Base-by-base conservation (phyloP, 139 green algal species). In the Asterochloris erici region DNA sequence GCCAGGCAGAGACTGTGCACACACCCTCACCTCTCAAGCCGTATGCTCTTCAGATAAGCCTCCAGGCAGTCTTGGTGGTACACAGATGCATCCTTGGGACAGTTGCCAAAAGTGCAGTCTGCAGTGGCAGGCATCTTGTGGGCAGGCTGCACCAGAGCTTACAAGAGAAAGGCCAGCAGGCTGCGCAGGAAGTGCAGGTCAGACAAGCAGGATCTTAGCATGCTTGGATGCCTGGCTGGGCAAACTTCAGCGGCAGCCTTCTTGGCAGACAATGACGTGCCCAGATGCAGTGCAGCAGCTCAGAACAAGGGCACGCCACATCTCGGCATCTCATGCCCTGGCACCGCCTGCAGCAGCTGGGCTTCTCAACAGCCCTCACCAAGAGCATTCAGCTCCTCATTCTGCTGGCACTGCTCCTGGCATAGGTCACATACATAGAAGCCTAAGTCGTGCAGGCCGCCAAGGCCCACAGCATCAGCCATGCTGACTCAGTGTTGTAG, bases 51-150 rank as follows among this genome's bases (percentile, higher is more conserved):
- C 6, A 97, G 63, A 78, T 92, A 97, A 77, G 94, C 94, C 85
- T 98, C 93, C 63, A 98, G 71, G 86, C 95, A 98, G 70, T 93
- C 87, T 79, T 97, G 94, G 77, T 98, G 94, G 79, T 98, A 98
- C 11, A 94, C 81, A 27, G 83, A 80, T 0, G 87, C 76, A 12
- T 86, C 76, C 10, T 60, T 63, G 11, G 89, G 78, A 87, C 94
- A 98, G 29, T 86, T 79, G 47, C 91, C 83, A 87, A 94, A 98
- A 10, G 91, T 95, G 87, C 94, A 98, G 26, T 86, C 82, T 0
- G 61, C 61, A 29, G 13, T 54, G 4, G 9, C 29, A 80, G n/a
- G 73, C 11, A 38, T 47, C 26, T 12, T 66, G 74, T 19, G 14
- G 26, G 74, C 74, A 14, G 16, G 0, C 16, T 28, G 4, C n/a